These are phyloP conservation scores for Pythium insidiosum DNA, from an alignment of 352 stramenopile genomes.

Conservation along the genomic window DNA sequence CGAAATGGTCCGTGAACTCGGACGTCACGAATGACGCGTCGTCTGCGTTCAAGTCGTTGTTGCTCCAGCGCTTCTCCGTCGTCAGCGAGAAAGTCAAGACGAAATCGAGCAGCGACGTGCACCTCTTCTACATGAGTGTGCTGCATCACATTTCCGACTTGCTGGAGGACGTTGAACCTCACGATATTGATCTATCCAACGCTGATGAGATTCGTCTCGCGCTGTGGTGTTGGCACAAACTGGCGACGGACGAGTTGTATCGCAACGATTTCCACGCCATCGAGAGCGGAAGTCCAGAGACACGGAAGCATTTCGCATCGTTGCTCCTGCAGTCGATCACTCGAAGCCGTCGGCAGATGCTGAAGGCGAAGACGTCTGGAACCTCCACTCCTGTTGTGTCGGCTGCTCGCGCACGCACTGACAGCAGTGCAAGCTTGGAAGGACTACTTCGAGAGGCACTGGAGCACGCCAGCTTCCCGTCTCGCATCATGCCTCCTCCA, in stretches of 20 bases:
- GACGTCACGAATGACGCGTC: neutral
- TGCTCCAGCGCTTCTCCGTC: conserved; percentile 46
- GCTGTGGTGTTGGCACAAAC: conserved; percentile 65
- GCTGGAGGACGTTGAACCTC: conserved; percentile 22
- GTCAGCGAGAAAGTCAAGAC: conserved; percentile 57
- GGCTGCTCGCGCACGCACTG: neutral
- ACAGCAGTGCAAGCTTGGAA: conserved; percentile 6
- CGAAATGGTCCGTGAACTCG: conserved; percentile 33
- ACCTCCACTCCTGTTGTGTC: no score
- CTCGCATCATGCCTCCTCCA: conserved; percentile 6
- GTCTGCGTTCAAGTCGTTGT: conserved; percentile 26
- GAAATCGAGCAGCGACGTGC: conserved; percentile 53
- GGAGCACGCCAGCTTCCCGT: conserved; percentile 12
- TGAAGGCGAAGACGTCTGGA: conserved; percentile 36
- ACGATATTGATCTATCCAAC: conserved; percentile 61
- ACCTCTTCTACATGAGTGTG: conserved; percentile 47
- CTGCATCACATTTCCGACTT: conserved; percentile 37
- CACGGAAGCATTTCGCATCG: conserved; percentile 30
- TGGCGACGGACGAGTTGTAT: conserved; percentile 31
- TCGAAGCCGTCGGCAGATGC: conserved; percentile 67
- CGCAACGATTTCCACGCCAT: conserved; percentile 31
- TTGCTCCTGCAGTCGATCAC: conserved; percentile 58
- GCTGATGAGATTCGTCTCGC: conserved; percentile 64
- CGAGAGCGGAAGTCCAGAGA: conserved; percentile 13
- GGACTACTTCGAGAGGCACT: conserved; percentile 13